A percentile compares a stretch with the other conserved stretches of the same genome.
phyloP scores from a whole-genome alignment of 495 filamentous ascomycete genomes.

The Trypethelium eluteriae region DNA sequence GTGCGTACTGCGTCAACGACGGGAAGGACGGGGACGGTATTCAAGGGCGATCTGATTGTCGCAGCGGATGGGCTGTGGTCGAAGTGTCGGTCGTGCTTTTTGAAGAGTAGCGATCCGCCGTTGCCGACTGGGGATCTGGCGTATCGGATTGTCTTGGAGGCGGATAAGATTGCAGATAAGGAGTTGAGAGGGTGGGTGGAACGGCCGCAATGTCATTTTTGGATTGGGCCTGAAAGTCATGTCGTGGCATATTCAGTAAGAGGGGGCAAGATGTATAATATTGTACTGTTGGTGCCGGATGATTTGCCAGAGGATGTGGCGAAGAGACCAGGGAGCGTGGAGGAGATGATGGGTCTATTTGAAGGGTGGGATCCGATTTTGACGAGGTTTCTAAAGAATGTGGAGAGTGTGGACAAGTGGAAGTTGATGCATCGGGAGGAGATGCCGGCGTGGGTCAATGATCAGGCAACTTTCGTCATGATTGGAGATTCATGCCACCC shows the following conservation, averaged over 20 bases:
- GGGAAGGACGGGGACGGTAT: constrained; percentile 13
- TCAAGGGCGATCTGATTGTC: constrained; percentile 35
- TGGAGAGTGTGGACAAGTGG: constrained; percentile 58
- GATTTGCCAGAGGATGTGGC: constrained; percentile 52
- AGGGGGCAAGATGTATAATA: constrained; percentile 56
- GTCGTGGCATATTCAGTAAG: constrained; percentile 58
- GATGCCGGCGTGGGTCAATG: constrained; percentile 51
- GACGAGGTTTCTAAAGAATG: constrained; percentile 42
- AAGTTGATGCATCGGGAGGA: constrained; percentile 53
- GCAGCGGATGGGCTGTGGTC: constrained; percentile 38
- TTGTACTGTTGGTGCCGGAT: constrained; percentile 63
- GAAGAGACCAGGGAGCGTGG: constrained; percentile 49
- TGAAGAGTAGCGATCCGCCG: constrained; percentile 28
- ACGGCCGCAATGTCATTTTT: constrained; percentile 58
- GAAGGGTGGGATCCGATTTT: constrained; percentile 48
- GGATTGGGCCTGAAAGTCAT: constrained; percentile 60
- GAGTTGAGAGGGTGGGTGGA: constrained; percentile 42
- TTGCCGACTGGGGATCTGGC: constrained; percentile 59
- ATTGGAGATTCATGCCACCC: constrained; percentile 37
- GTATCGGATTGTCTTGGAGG: constrained; percentile 53
- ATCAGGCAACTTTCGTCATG: constrained; percentile 49
- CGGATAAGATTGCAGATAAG: constrained; percentile 47
- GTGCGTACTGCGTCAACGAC: constrained; percentile 14
- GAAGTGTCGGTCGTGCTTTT: constrained; percentile 28
- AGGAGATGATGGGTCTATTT: constrained; percentile 59